Evolutionary conservation across 495 filamentous ascomycete genomes (phyloP).

Genomic region (Talaromyces ruber): DNA sequence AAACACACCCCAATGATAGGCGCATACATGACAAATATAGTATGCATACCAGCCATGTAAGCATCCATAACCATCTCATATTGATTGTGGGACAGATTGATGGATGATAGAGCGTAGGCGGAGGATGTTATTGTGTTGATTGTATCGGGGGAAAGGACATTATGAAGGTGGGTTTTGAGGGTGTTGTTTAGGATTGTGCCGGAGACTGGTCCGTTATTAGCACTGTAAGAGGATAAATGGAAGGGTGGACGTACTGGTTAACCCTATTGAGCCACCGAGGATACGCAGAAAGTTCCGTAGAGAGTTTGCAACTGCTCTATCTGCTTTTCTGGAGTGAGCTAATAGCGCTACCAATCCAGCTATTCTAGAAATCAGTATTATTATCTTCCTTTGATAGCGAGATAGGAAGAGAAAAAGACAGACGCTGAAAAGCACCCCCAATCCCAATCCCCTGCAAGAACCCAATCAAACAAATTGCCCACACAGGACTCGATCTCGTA

Average conservation of each 20-base stretch:
- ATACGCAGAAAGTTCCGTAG: conserved; percentile 8
- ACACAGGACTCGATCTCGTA: too few species aligned
- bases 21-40: conserved; percentile 2
- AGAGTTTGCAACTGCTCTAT: conserved; percentile 8
- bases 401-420: neutral
- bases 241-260: neutral
- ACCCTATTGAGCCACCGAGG: conserved; percentile 8
- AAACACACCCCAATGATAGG: conserved; percentile 1
- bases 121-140: neutral
- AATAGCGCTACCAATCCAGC: conserved; percentile 6
- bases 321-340: conserved; percentile 3
- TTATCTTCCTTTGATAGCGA: neutral
- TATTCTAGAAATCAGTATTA: neutral
- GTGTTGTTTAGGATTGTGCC: neutral
- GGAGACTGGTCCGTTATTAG: neutral
- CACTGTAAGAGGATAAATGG: neutral
- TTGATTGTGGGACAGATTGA: neutral
- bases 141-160: neutral
- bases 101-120: neutral
- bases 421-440: neutral
- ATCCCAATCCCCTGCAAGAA: neutral
- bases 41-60: conserved; percentile 3
- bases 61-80: neutral
- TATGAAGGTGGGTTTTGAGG: neutral
- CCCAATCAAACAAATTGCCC: too few species aligned